Percentiles rank a stretch among this genome's conserved stretches.
phyloP scores from a whole-genome alignment of 2,329 filamentous ascomycete genomes.

The Ophiostoma angusticollis region DNA sequence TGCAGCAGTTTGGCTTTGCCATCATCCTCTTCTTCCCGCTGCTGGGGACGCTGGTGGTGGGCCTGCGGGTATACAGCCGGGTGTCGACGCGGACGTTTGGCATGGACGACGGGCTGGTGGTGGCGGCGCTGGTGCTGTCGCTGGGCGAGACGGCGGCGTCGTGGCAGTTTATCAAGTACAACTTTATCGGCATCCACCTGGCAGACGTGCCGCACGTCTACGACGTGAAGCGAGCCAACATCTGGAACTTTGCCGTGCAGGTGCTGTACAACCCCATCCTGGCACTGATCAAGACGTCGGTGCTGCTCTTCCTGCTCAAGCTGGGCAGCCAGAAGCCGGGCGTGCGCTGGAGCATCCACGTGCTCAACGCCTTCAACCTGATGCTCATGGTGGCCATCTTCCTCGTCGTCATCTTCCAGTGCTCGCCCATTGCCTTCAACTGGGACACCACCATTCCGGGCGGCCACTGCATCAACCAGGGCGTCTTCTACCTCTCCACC shows the following conservation, averaged over 20 bases:
- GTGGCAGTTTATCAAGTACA: conserved; percentile 12
- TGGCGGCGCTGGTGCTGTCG: conserved; percentile 11
- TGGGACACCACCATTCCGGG: conserved; percentile 30
- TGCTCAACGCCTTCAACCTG: conserved; percentile 21
- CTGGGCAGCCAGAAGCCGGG: conserved; percentile 20
- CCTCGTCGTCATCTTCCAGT: conserved; percentile 25
- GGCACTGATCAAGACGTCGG: conserved; percentile 23
- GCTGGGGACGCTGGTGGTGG: conserved; percentile 15
- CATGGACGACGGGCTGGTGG: conserved; percentile 10
- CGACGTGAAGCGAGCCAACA: conserved; percentile 3
- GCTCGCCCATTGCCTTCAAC: conserved; percentile 28
- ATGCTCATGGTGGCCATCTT: conserved; percentile 21
- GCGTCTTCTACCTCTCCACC: conserved; percentile 20
- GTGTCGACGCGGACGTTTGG: conserved; percentile 14
- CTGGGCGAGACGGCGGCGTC: conserved; percentile 8
- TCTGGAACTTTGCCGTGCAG: conserved; percentile 13
- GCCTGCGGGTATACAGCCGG: conserved; percentile 16
- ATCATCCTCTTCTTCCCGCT: conserved; percentile 18
- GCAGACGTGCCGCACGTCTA: conserved; percentile 6
- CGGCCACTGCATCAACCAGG: conserved; percentile 24
- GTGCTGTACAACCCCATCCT: conserved; percentile 15
- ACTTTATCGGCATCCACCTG: conserved; percentile 13
- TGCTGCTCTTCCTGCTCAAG: conserved; percentile 22
- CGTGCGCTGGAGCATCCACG: conserved; percentile 18
- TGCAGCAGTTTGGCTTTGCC: conserved; percentile 14